A percentile compares a stretch with the other conserved stretches of the same genome.
These are phyloP conservation scores for Schizochytrium sp. DNA, from an alignment of 108 stramenopile genomes.

Conservation along the genomic window DNA sequence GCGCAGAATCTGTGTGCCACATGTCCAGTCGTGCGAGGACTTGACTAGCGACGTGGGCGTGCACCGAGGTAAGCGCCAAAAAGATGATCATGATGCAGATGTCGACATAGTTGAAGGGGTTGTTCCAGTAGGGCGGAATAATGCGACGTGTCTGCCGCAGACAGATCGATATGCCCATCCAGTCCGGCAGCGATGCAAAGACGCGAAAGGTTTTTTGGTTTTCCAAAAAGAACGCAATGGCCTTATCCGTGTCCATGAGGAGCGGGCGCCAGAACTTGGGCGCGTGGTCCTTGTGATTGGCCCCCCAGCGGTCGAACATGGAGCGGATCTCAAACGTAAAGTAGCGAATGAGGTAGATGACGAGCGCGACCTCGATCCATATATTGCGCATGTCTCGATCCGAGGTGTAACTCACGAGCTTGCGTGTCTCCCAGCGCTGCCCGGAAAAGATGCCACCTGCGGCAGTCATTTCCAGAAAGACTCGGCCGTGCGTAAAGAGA, in stretches of 20 bases:
- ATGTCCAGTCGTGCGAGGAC: not conserved
- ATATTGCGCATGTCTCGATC: not conserved
- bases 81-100: not conserved
- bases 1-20: not conserved
- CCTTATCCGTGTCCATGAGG: not conserved
- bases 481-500: not conserved
- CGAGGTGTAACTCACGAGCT: not conserved
- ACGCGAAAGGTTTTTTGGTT: not conserved
- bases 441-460: not conserved
- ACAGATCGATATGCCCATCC: not conserved
- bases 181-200: not conserved
- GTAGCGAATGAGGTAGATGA: not conserved
- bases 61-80: not conserved
- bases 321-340: not conserved
- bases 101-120: not conserved
- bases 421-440: not conserved
- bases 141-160: not conserved
- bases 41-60: not conserved
- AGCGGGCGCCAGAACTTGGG: constrained; percentile 1
- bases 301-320: not conserved
- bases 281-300: not conserved
- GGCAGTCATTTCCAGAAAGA: not conserved
- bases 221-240: not conserved
- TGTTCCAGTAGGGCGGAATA: not conserved
- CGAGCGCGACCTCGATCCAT: not conserved